These are phyloP conservation scores for Symmetrospora coprosmae DNA, from an alignment of 768 basidiomycete species.

Conservation along the genomic window DNA sequence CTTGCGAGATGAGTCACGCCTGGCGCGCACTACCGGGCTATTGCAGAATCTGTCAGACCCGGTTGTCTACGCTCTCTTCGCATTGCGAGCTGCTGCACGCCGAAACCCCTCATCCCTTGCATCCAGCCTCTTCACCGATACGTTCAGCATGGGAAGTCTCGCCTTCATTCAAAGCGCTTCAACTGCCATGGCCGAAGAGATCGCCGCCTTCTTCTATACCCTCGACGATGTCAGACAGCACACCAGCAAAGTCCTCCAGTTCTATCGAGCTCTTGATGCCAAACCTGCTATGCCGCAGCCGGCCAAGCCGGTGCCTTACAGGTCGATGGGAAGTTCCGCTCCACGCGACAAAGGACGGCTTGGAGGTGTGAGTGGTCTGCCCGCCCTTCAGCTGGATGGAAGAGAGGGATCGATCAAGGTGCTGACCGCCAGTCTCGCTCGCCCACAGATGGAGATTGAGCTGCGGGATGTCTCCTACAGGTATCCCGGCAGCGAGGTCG, in stretches of 20 bases:
- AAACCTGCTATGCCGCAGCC: neutral
- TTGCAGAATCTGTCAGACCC: neutral
- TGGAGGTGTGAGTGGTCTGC: no score
- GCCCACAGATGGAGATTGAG: conserved; percentile 23
- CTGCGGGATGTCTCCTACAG: conserved; percentile 11
- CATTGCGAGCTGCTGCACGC: neutral
- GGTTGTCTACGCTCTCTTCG: conserved; percentile 14
- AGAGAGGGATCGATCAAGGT: no score
- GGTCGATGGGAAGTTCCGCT: neutral
- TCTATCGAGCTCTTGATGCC: neutral
- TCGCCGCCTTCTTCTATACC: neutral
- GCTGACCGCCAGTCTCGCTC: no score
- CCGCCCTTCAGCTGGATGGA: no score
- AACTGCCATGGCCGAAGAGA: neutral
- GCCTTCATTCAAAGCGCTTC: conserved; percentile 6
- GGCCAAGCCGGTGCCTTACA: neutral
- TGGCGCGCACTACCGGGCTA: neutral
- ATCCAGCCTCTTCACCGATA: neutral
- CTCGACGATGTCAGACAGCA: conserved; percentile 22
- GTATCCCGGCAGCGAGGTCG: conserved; percentile 3
- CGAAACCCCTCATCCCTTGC: neutral
- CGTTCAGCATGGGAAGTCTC: neutral
- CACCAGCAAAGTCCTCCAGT: conserved; percentile 1
- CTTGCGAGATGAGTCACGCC: neutral
- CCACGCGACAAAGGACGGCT: no score